Percentiles rank a stretch among this genome's conserved stretches.
These are phyloP conservation scores for Abrus precatorius DNA, from an alignment of 306 rosid species.

Conservation along the genomic window DNA sequence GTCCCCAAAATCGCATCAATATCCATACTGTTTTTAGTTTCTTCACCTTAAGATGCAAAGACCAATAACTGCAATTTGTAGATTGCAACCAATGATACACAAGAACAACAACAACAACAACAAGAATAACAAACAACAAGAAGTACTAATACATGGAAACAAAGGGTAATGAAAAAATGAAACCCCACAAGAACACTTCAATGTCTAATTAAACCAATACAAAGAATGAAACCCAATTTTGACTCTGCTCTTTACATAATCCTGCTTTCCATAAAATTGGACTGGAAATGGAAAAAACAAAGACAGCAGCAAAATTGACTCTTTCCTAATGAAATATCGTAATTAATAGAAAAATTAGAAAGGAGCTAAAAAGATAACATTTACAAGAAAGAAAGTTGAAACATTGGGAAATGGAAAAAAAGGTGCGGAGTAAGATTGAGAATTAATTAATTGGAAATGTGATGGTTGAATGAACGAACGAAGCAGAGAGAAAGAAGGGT, in stretches of 20 bases:
- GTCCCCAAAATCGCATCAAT: conserved; percentile 68
- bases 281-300: neutral
- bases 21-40: conserved; percentile 56
- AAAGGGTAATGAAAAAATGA: neutral
- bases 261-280: neutral
- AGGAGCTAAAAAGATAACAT: neutral
- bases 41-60: conserved; percentile 34
- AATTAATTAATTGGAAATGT: neutral
- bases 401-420: conserved; percentile 14
- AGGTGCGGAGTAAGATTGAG: neutral
- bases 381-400: conserved; percentile 16
- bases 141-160: neutral
- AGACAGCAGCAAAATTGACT: neutral
- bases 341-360: neutral
- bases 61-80: conserved; percentile 28
- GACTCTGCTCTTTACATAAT: neutral
- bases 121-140: too few relatives aligned
- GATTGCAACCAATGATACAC: neutral
- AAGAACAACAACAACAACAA: neutral
- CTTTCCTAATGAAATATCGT: neutral
- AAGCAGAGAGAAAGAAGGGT: conserved; percentile 3
- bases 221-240: neutral
- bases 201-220: neutral
- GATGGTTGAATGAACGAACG: neutral
- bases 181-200: neutral